Evolutionary conservation across 805 yeast species (phyloP), one percentile per base, ranked within the genome.

Genomic region (Vanderwaltozyma tropicalis): DNA sequence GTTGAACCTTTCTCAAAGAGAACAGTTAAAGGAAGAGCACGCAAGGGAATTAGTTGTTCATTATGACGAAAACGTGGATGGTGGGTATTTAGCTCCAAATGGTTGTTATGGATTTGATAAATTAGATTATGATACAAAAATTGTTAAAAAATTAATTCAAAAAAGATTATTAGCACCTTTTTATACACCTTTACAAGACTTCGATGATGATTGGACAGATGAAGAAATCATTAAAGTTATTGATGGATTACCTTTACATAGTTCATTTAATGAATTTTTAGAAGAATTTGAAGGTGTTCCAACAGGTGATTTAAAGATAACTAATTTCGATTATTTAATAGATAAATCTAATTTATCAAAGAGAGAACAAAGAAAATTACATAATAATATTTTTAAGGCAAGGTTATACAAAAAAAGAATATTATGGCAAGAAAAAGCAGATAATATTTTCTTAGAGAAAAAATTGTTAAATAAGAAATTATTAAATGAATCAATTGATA

Each of bases 51-150:
- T 82, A 38, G 63, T 82, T 17, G 85, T 82, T 2, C 65, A 70
- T 43, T 71, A 59, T 49, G 67, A 67, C 28, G 94, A 85, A 52
- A 74, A 67, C 44, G 95, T 89, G 13, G 97, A 92, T 61, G 98
- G 98, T 15, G 98, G 98, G 2, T 87, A 65, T 54, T 62, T 89
- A 45, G 95, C 94, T 1, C 96, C 97, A 0, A 84, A 74, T 60
- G 96, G 96, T 2, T 82, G 83, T 24, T 89, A 89, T 60, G 74
- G 78, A 45, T 67, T 72, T 24, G 77, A 81, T 33, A 79, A 77
- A 48, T 57, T 80, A 38, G 95, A 84, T 56, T 89, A 76, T 62
- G 73, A 80, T 50, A 72, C 82, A 13, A 72, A 72, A 13, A 66
- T 80, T 3, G 96, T 92, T n/a, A 71, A 83, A 37, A 71, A 64